Base-by-base conservation (phyloP, 2,329 filamentous ascomycete species). In the Eutypella sp. region DNA sequence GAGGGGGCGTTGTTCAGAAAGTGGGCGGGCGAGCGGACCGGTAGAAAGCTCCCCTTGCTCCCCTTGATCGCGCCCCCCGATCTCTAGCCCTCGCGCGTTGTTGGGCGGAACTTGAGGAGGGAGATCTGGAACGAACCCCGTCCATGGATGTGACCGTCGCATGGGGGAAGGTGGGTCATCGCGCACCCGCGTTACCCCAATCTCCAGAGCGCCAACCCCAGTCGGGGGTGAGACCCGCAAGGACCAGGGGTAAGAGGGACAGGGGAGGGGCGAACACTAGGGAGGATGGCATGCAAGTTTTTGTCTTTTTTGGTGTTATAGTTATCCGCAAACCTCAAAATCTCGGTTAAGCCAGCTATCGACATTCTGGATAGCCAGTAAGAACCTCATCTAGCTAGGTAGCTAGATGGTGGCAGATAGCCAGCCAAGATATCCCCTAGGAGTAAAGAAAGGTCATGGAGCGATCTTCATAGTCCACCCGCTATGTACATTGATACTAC, bases 1-100 rank as follows among this genome's bases (percentile, higher is more conserved):
- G n/a, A n/a, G n/a, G n/a, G n/a, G n/a, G n/a, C n/a, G n/a, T n/a
- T n/a, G n/a, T 33, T 15, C 53, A 42, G 47, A 40, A 45, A 42
- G n/a, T n/a, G n/a, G 44, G 41, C 59, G 59, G 59, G 49, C 59
- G 48, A 59, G 48, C 59, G 59, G 59, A 60, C 57, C 59, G 59
- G 55, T 49, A 54, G 52, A 50, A 48, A 48, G 44, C 47, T 52
- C 45, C 45, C 42, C 40, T 50, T 48, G 44, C 47, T 52, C 45
- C 45, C 42, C 40, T 50, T 48, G 47, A 34, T 49, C 40, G 36
- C 47, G 47, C 49, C 44, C 47, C 42, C 50, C 54, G 39, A 29
- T 44, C 45, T 44, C 34, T 38, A 49, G 50, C 41, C 39, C 47
- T 31, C 31, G 44, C 42, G 6, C 39, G 15, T 36, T 34, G 37